Evolutionary conservation across 768 basidiomycete genomes (phyloP).

Genomic region (Pleurotus tuber-regium): DNA sequence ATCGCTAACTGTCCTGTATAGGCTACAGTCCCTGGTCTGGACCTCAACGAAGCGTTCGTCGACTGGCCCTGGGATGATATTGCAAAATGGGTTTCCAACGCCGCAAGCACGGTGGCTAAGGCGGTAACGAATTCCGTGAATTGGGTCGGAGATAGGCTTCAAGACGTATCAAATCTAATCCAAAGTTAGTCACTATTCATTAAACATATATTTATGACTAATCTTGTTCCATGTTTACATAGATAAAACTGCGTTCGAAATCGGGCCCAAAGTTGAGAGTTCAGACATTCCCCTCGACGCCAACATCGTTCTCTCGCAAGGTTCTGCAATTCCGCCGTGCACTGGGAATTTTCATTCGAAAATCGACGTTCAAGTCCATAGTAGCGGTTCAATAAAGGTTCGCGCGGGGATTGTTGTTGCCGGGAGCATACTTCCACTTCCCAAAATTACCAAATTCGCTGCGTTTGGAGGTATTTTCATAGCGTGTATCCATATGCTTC

Average conservation of each 20-base stretch:
- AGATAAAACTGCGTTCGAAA: not conserved
- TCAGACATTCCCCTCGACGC: not conserved
- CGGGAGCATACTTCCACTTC: not conserved
- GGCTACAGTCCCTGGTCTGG: not conserved
- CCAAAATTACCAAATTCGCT: not conserved
- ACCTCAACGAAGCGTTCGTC: constrained; percentile 1
- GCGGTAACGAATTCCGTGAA: not conserved
- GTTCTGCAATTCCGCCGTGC: not conserved
- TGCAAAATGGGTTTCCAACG: not conserved
- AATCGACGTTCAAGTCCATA: not conserved
- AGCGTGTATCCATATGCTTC: not conserved
- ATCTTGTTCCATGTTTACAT: not conserved
- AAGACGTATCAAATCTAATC: not conserved
- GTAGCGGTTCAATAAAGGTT: not conserved
- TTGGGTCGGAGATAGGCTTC: not conserved
- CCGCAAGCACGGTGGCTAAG: not conserved
- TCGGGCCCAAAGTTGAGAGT: not conserved
- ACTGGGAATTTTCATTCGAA: not conserved
- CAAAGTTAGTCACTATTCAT: not conserved
- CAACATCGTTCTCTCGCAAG: not conserved
- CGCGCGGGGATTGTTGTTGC: not conserved
- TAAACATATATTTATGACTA: not conserved
- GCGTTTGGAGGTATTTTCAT: not conserved
- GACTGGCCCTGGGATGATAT: not conserved
- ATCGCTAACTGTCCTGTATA: not conserved